Percentiles rank a stretch among this genome's conserved stretches.
These are phyloP conservation scores for Cyclostephanos invisitatus DNA, from an alignment of 108 stramenopile genomes.

Conservation along the genomic window DNA sequence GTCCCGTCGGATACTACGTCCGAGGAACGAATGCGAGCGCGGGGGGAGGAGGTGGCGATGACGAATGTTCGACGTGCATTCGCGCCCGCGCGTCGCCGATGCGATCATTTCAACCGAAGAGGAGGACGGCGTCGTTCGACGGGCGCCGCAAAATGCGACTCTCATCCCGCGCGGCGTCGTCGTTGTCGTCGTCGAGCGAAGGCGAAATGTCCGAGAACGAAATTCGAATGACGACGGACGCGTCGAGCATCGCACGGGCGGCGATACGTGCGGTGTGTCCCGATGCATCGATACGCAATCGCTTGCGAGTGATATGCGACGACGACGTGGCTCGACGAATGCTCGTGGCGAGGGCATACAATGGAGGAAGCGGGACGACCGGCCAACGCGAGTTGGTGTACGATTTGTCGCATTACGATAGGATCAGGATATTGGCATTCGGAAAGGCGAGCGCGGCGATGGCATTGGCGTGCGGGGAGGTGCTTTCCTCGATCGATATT, in stretches of 20 bases:
- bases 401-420: constrained; percentile 61
- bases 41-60: not conserved
- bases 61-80: not conserved
- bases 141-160: not conserved
- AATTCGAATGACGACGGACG: constrained; percentile 63
- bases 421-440: constrained; percentile 66
- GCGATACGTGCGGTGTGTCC: constrained; percentile 82
- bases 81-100: not conserved
- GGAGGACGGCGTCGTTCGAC: not conserved
- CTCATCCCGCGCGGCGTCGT: not conserved
- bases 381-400: constrained; percentile 17
- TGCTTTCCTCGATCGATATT: constrained; percentile 12
- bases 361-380: not conserved
- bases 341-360: constrained; percentile 14
- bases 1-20: not conserved
- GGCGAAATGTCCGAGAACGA: constrained; percentile 50
- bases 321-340: constrained; percentile 14
- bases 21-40: no score
- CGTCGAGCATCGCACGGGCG: constrained; percentile 53
- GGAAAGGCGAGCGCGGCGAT: constrained; percentile 87
- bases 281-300: constrained; percentile 42
- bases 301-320: constrained; percentile 38
- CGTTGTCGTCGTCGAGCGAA: no score
- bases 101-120: not conserved
- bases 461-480: constrained; percentile 65